Conservation (phyloP, 495 filamentous ascomycete genomes). For the Mytilinidion resinicola region DNA sequence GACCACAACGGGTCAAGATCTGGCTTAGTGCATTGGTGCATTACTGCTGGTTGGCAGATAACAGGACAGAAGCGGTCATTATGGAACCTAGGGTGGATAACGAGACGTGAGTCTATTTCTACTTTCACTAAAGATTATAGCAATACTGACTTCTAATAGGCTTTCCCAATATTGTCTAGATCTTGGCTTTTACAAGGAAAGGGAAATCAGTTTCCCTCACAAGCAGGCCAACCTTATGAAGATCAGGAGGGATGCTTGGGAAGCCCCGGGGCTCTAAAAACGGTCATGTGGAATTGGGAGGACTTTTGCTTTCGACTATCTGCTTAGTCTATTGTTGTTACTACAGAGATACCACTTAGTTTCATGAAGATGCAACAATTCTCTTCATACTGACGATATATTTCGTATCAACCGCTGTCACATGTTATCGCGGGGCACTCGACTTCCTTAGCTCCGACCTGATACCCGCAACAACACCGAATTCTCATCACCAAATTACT, state of each 20-base stretch:
- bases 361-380: no score
- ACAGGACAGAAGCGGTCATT: slow-evolving; percentile 71
- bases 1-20: slow-evolving; percentile 59
- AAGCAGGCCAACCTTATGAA: slow-evolving; percentile 88
- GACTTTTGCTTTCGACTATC: no score
- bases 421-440: neutral
- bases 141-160: slow-evolving; percentile 41
- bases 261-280: slow-evolving; percentile 62
- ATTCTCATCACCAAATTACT: no score
- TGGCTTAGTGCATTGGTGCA: slow-evolving; percentile 88
- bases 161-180: slow-evolving; percentile 70
- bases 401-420: no score
- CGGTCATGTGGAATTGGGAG: neutral
- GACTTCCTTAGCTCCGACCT: neutral
- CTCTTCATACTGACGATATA: neutral
- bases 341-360: no score
- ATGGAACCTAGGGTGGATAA: slow-evolving; percentile 93
- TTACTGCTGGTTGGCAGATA: slow-evolving; percentile 71
- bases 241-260: slow-evolving; percentile 75
- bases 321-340: no score
- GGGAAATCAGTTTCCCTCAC: slow-evolving; percentile 81
- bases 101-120: slow-evolving; percentile 55
- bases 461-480: no score
- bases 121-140: neutral
- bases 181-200: slow-evolving; percentile 81